Evolutionary conservation across 805 yeast species (phyloP), one percentile per base, ranked within the genome.

Genomic region (Wickerhamomyces xylosicus): DNA sequence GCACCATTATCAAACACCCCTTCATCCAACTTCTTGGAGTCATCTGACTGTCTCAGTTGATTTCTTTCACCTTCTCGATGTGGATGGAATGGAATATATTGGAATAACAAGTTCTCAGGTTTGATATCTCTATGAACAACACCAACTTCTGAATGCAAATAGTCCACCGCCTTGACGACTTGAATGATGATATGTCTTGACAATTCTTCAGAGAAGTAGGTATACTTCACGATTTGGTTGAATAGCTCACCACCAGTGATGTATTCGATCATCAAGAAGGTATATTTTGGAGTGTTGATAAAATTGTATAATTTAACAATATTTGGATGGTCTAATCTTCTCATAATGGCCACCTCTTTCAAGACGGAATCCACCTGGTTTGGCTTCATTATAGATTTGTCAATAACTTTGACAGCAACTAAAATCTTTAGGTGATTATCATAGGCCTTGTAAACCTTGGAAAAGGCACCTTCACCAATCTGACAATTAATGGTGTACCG

Each of bases 1-100:
- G 94, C 95, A 27, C 98, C 98, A 4, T 82, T 79, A 9, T 59
- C 60, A 50, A 89, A 92, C 44, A 71, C 74, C 38, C 98, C 98
- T 63, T 92, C 98, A 55, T 90, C 97, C 13, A 66, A 63, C 57
- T 92, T 84, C 13, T 75, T 54, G 29, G 72, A 64, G 56, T 84
- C 92, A 57, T 84, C 95, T 11, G 82, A 73, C 46, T 65, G 69
- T 38, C 90, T 64, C 14, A 25, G 14, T 11, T 25, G 8, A 11
- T 25, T 7, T 28, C 73, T 63, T 40, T 58, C 62, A 4, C 62
- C 57, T 1, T 20, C 22, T 10, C 47, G 39, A 2, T 55, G 49
- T 11, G 84, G 77, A 3, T 64, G 56, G 36, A 64, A 61, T 4
- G 67, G 75, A 40, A 80, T 77, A 11, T 82, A 79, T 40, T 71